These are phyloP conservation scores for Trichocladium uniseriatum DNA, from an alignment of 495 filamentous ascomycete genomes.

Conservation along the genomic window DNA sequence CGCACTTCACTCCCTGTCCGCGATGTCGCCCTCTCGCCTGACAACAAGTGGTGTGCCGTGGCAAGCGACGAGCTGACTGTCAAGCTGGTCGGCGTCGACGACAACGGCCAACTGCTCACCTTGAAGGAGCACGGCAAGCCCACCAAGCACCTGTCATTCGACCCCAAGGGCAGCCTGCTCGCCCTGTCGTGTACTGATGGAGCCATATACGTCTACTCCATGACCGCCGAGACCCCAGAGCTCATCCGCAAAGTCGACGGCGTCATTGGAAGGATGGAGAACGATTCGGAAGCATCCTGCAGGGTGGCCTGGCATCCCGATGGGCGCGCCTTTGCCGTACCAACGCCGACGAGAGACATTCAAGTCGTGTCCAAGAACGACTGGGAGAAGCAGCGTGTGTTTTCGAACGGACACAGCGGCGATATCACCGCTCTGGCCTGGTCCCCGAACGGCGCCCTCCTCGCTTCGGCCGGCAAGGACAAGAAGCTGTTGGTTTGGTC, in stretches of 20 bases:
- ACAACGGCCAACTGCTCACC: slow-evolving; percentile 62
- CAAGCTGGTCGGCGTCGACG: slow-evolving; percentile 72
- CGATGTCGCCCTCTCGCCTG: slow-evolving; percentile 74
- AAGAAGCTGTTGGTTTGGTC: slow-evolving; percentile 83
- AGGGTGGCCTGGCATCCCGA: slow-evolving; percentile 88
- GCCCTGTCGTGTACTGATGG: slow-evolving; percentile 84
- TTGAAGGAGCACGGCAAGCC: slow-evolving; percentile 74
- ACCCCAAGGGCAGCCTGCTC: slow-evolving; percentile 66
- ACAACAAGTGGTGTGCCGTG: slow-evolving; percentile 85
- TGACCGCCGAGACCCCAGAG: slow-evolving; percentile 70
- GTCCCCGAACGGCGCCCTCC: slow-evolving; percentile 87
- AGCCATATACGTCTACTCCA: slow-evolving; percentile 76
- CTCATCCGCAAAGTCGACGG: slow-evolving; percentile 77
- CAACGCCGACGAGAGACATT: slow-evolving; percentile 76
- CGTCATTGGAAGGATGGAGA: slow-evolving; percentile 67
- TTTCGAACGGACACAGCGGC: slow-evolving; percentile 68
- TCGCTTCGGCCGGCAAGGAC: slow-evolving; percentile 76
- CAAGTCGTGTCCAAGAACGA: slow-evolving; percentile 76
- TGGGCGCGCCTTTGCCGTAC: slow-evolving; percentile 78
- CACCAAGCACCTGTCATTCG: slow-evolving; percentile 84
- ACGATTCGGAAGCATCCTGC: slow-evolving; percentile 67
- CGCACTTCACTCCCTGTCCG: slow-evolving; percentile 75
- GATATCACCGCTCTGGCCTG: slow-evolving; percentile 82
- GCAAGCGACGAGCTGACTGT: slow-evolving; percentile 91
- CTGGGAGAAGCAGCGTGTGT: slow-evolving; percentile 74